phyloP scores from a whole-genome alignment of 495 filamentous ascomycete genomes.

The Glarea lozoyensis region DNA sequence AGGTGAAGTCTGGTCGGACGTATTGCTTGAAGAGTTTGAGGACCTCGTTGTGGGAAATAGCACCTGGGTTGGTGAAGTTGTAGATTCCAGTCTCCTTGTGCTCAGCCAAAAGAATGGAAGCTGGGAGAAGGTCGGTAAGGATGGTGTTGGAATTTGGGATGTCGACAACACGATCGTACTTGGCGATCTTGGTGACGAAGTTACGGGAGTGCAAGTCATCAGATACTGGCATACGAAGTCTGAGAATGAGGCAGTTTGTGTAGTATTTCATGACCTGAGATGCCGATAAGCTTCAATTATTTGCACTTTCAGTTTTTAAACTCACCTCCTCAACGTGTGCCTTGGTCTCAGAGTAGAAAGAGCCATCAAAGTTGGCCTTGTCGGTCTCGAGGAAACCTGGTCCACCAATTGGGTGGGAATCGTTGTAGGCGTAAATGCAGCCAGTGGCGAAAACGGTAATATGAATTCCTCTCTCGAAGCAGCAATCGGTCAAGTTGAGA shows the following conservation, averaged over 20 bases:
- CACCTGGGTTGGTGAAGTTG: constrained; percentile 61
- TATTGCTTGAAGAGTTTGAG: constrained; percentile 51
- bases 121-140: constrained; percentile 52
- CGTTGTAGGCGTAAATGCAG: constrained; percentile 54
- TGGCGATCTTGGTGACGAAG: constrained; percentile 60
- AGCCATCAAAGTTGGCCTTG: constrained; percentile 52
- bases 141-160: constrained; percentile 63
- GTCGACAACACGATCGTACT: constrained; percentile 54
- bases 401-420: constrained; percentile 47
- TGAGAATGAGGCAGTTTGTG: constrained; percentile 48
- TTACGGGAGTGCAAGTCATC: constrained; percentile 57
- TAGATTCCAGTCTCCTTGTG: constrained; percentile 53
- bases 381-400: constrained; percentile 53
- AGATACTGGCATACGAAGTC: constrained; percentile 60
- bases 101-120: constrained; percentile 49
- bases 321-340: constrained; percentile 52
- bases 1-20: constrained; percentile 49
- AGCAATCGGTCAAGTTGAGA: constrained; percentile 52
- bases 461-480: constrained; percentile 46
- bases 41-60: constrained; percentile 61
- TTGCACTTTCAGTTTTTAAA: not conserved
- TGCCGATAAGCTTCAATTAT: constrained; percentile 5
- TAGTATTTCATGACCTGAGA: constrained; percentile 50
- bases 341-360: constrained; percentile 60
- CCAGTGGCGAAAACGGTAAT: constrained; percentile 58